Evolutionary conservation across 2,329 filamentous ascomycete genomes (phyloP), one percentile per base, ranked within the genome.

Genomic region (Huntiella abstrusa): DNA sequence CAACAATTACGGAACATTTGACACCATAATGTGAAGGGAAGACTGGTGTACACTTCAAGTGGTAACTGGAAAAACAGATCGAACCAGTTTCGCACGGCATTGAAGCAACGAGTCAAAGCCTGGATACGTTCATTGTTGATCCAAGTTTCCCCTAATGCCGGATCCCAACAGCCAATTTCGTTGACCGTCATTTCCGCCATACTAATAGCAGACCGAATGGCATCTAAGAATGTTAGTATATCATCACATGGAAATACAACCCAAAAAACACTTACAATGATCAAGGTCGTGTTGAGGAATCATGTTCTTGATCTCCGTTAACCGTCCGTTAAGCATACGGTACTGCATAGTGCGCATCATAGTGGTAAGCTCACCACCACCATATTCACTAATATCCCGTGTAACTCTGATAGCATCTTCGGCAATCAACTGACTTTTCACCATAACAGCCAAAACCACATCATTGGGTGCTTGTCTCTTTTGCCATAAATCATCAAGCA

Each of bases 401-500:
- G 44, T 43, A n/a, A 46, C 34, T 33, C 17, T 39, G 6, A 46
- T 46, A 7, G 48, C 48, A 11, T 47, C 48, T 32, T 47, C 41
- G 28, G 33, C 41, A 19, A 50, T 15, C 8, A 50, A 32, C 12
- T 50, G 48, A 33, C 44, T 45, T 34, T 47, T 47, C 4, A 47
- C 37, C 17, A 47, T 47, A n/a, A 46, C 22, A 5, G 47, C 48
- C 15, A 50, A 41, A 1, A 43, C 33, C 7, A 39, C 17, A 33
- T 50, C 48, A 22, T 47, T 19, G 2, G 48, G 48, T 7, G 48
- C 37, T 13, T 38, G 41, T n/a, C 44, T 39, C 3, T 62, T 54
- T 1, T 57, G 53, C 2, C 43, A 12, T 1, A 77, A 57, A 3
- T 63, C 52, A 3, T 59, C 52, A 1, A 75, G 58, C 38, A 65